Percentiles rank a stretch among this genome's conserved stretches.
Conservation (phyloP, 441 rosid genomes). For the Eutrema salsugineum region DNA sequence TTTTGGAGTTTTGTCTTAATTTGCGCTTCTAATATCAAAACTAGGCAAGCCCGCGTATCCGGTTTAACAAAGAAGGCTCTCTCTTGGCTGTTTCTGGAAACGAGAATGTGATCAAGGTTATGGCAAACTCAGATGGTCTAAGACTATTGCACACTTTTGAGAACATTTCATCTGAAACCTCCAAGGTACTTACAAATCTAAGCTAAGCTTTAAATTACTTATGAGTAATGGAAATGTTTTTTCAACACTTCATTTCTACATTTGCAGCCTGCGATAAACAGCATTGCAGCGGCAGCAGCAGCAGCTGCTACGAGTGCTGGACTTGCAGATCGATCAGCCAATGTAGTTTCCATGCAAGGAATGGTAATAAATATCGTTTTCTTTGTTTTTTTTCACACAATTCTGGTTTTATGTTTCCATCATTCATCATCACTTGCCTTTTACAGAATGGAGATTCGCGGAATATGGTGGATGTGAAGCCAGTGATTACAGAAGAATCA, state of each 20-base stretch:
- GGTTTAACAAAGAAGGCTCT: constrained; percentile 67
- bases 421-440: constrained; percentile 6
- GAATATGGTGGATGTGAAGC: constrained; percentile 44
- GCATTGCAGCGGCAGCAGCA: constrained; percentile 14
- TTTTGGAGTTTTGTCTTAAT: neutral
- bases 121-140: constrained; percentile 60
- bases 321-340: constrained; percentile 19
- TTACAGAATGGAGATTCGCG: constrained; percentile 54
- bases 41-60: constrained; percentile 61
- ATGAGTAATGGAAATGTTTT: neutral
- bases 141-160: constrained; percentile 47
- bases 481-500: constrained; percentile 46
- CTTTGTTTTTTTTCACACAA: neutral
- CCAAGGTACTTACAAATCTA: constrained; percentile 15
- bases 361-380: neutral
- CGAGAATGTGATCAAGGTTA: constrained; percentile 60
- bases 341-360: constrained; percentile 20
- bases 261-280: constrained; percentile 16
- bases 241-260: neutral
- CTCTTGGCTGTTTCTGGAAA: constrained; percentile 65
- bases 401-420: neutral
- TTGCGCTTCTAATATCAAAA: neutral
- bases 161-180: constrained; percentile 32
- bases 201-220: constrained; percentile 1
- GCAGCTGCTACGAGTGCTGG: constrained; percentile 33